Percentiles rank a stretch among this genome's conserved stretches.
These are phyloP conservation scores for Solanum chilense DNA, from an alignment of 257 asterid species.

Conservation along the genomic window DNA sequence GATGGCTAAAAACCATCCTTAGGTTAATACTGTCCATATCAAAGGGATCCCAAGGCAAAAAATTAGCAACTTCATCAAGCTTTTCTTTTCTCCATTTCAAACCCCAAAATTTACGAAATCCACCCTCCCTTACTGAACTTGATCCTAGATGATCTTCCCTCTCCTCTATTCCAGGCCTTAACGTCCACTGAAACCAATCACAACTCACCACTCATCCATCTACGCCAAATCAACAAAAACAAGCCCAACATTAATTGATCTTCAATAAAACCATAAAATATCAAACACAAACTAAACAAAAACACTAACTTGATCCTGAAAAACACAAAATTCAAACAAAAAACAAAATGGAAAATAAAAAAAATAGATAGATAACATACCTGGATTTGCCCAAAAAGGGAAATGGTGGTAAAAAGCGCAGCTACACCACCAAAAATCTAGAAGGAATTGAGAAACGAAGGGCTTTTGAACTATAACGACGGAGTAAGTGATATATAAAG, in stretches of 20 bases:
- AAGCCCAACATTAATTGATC: neutral
- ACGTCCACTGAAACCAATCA: neutral
- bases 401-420: neutral
- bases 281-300: neutral
- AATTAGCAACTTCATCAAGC: too few relatives aligned
- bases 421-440: neutral
- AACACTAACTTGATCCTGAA: neutral
- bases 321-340: neutral
- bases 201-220: neutral
- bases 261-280: constrained; percentile 5
- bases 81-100: too few relatives aligned
- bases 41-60: too few relatives aligned
- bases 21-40: too few relatives aligned
- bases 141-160: too few relatives aligned
- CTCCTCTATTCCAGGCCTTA: too few relatives aligned
- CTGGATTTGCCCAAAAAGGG: neutral
- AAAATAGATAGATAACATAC: neutral
- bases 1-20: too few relatives aligned
- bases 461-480: neutral
- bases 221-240: neutral
- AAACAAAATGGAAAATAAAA: neutral
- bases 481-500: neutral
- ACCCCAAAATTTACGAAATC: too few relatives aligned
- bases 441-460: neutral
- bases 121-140: too few relatives aligned